Base-by-base conservation (phyloP, 345 rosid genomes). In the Excoecaria cochinchinensis region DNA sequence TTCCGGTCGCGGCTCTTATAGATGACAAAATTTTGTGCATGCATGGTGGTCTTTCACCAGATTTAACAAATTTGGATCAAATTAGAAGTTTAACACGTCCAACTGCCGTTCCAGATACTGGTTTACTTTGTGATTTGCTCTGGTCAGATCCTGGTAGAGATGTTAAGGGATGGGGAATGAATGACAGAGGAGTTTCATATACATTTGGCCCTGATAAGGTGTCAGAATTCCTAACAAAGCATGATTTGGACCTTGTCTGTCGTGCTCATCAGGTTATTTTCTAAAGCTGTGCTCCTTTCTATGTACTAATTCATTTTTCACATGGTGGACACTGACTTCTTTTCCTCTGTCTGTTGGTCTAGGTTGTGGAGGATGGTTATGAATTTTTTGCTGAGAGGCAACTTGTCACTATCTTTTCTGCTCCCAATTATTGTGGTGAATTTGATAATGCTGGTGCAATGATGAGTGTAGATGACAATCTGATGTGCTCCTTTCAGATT, bases 291-390 rank as follows among this genome's bases (percentile, higher is more conserved):
- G 38, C 13, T 44, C 4, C 12, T 10, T 42, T 17, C 50, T 56
- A 50, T 10, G n/a, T 57, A 64, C 42, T 47, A 17, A 74, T 19
- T 57, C 46, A 38, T 77, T 69, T 51, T 44, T 67, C 69, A 67
- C 71, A 24, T 65, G 60, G 50, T 31, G 63, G 74, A 74, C 8
- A 16, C 74, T 76, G 24, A 36, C 22, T 12, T 70, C 6, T 21
- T 65, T 6, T 5, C 6, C n/a, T 13, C 10, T 50, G 3, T 47
- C 31, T 31, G 69, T 71, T 53, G 50, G 16, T 76, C 42, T 75
- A 95, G 99, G 99, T 95, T 25, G 99, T 95, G 84, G 98, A 93
- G 82, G 98, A 93, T 85, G 98, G 98, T 15, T 95, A 95, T 77
- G 99, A 95, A 81, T 95, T 95, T 87, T 95, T 95, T 84, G 99